Evolutionary conservation across 225 moss, liverwort and hornwort species (phyloP).

Genomic region (Lunularia cruciata): DNA sequence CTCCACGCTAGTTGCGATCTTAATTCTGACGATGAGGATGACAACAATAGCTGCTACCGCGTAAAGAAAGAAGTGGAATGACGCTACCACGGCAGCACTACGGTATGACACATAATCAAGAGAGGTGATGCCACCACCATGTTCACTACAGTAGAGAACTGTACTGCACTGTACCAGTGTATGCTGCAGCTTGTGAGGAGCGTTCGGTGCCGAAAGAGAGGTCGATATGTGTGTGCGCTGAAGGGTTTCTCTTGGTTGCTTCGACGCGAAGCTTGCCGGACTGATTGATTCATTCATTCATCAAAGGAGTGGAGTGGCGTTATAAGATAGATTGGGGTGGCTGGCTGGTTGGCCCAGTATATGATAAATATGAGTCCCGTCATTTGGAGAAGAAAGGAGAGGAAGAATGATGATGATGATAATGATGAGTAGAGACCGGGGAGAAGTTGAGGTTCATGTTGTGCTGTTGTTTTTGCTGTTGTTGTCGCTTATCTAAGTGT

Average conservation of each 20-base stretch:
- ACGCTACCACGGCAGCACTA: background rate
- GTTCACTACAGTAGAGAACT: background rate
- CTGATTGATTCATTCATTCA: too few species aligned
- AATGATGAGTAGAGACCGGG: background rate
- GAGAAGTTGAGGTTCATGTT: background rate
- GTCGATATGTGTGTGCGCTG: background rate
- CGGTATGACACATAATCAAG: background rate
- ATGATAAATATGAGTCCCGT: too few species aligned
- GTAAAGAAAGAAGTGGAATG: too few species aligned
- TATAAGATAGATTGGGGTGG: background rate
- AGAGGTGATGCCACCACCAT: constrained; percentile 8
- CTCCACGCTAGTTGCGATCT: background rate
- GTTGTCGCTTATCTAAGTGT: background rate
- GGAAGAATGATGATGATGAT: background rate
- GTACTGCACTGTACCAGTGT: too few species aligned
- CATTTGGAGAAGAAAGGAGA: background rate
- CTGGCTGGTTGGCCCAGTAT: too few species aligned
- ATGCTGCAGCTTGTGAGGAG: background rate
- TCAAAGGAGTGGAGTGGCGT: background rate
- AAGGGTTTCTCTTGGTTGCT: too few species aligned
- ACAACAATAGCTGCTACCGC: too few species aligned
- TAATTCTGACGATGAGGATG: background rate
- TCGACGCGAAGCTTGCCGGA: background rate
- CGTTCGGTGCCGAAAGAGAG: background rate
- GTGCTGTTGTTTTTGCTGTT: background rate